Base-by-base conservation (phyloP, 352 stramenopile species). In the Globisporangium solare region DNA sequence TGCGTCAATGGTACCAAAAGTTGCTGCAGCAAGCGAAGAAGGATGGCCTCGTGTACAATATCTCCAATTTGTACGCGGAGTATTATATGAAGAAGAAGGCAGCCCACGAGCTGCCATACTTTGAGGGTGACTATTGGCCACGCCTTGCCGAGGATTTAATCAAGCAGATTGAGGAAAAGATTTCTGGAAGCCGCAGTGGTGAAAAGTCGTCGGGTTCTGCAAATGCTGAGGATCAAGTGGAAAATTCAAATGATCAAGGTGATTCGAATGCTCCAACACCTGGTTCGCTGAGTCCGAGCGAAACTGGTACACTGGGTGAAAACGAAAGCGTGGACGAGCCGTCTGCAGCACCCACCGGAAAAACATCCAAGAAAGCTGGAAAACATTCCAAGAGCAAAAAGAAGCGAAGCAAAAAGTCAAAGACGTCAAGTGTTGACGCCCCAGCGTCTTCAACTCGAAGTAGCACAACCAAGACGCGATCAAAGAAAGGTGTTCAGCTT, bases 71-170 rank as follows among this genome's bases (percentile, higher is more conserved):
- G 42, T 94, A 93, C 58, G 83, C 85, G 22, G 85, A 93, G 56
- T 93, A 95, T 45, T 95, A 93, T 48, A 66, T 92, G 63, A 92
- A 92, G 63, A 92, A 92, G 67, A 95, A 93, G 60, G 72, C 78
- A 17, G 85, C 85, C 1, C 78, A 92, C 32, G 83, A 95, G 41
- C 59, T 99, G 43, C 97, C 97, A 6, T 99, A 99, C 71, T 98
- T 99, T 71, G 97, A 99, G 71, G 97, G 97, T 18, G 97, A 99
- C 63, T 99, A 99, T 63, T 99, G 98, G 91, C 95, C 95, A 8
- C 91, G 94, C 21, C 92, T 99, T 35, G 95, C 96, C 2, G 97
- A 99, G 60, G 98, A 99, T 75, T 88, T 99, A 51, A 98, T 99
- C 59, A 99, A 99, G 71, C 94, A 99, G 54, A 76, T 98, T 11